Percentiles rank a stretch among this genome's conserved stretches.
Evolutionary conservation across 192 early-diverging fungal genomes (phyloP).

Genomic region (Coemansia sp.): DNA sequence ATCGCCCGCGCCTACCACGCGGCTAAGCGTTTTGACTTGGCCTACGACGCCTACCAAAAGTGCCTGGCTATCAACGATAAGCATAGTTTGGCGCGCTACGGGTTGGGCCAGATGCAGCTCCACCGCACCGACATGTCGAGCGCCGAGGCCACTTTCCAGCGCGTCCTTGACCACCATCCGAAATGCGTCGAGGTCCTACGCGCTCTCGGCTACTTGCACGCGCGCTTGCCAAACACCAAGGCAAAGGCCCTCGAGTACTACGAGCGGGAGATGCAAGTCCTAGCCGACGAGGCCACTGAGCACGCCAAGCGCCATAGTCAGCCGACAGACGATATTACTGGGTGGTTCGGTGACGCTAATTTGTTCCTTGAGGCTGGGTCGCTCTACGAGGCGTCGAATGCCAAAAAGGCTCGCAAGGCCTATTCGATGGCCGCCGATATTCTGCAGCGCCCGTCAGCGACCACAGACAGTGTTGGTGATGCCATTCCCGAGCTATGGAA

Average conservation of each 20-base stretch:
- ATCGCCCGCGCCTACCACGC: conserved; percentile 62
- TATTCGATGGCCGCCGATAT: conserved; percentile 42
- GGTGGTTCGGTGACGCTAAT: conserved; percentile 40
- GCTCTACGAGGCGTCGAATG: conserved; percentile 64
- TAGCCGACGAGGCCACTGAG: conserved; percentile 59
- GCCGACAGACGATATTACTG: background rate
- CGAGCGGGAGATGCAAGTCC: conserved; percentile 65
- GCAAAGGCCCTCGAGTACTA: conserved; percentile 69
- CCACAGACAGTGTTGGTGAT: conserved; percentile 29
- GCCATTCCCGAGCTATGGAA: conserved; percentile 73
- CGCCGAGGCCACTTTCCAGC: conserved; percentile 61
- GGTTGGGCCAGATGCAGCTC: conserved; percentile 77
- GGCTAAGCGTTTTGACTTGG: conserved; percentile 69
- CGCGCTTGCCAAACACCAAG: conserved; percentile 65
- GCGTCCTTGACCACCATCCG: conserved; percentile 63
- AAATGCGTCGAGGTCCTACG: conserved; percentile 69
- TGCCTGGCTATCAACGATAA: conserved; percentile 68
- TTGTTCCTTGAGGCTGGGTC: conserved; percentile 70
- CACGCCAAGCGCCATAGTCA: conserved; percentile 30
- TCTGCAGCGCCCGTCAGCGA: conserved; percentile 17
- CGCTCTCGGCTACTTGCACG: conserved; percentile 66
- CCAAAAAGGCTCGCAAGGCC: conserved; percentile 53
- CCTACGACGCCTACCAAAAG: conserved; percentile 70
- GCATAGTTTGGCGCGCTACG: conserved; percentile 73
- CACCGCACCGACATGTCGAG: conserved; percentile 50